Conservation (phyloP, 2,329 filamentous ascomycete species). For the Colletotrichum tanaceti region DNA sequence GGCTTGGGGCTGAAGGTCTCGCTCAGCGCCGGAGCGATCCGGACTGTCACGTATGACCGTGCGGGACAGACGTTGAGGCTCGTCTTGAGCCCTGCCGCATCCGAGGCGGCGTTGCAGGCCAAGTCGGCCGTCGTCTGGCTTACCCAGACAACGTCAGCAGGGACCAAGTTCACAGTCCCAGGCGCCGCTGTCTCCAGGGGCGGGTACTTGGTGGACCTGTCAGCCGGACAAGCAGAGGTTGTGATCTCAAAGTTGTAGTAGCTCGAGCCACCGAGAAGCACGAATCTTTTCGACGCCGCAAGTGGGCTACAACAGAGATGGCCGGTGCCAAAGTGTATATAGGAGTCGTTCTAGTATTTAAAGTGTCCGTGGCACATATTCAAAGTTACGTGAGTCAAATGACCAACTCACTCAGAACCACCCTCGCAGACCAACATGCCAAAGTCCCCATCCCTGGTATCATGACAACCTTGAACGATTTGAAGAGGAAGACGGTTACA, state of each 20-base stretch:
- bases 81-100: background rate
- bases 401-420: too few species aligned
- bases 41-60: constrained; percentile 19
- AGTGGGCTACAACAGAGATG: background rate
- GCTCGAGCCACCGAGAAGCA: too few species aligned
- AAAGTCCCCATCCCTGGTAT: too few species aligned
- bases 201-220: constrained; percentile 29
- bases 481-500: too few species aligned
- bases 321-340: too few species aligned
- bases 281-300: background rate
- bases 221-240: constrained; percentile 15
- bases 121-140: constrained; percentile 30
- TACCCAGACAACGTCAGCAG: constrained; percentile 7
- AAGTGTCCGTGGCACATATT: too few species aligned
- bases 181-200: constrained; percentile 9
- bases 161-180: background rate
- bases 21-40: constrained; percentile 58
- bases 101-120: constrained; percentile 16
- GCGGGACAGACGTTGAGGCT: constrained; percentile 25
- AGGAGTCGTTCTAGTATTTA: too few species aligned
- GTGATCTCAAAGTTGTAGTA: constrained; percentile 1
- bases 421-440: too few species aligned
- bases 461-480: too few species aligned
- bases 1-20: constrained; percentile 52
- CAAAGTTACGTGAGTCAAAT: too few species aligned